phyloP scores from a whole-genome alignment of 139 green algal genomes.

The Chlorella sp. region DNA sequence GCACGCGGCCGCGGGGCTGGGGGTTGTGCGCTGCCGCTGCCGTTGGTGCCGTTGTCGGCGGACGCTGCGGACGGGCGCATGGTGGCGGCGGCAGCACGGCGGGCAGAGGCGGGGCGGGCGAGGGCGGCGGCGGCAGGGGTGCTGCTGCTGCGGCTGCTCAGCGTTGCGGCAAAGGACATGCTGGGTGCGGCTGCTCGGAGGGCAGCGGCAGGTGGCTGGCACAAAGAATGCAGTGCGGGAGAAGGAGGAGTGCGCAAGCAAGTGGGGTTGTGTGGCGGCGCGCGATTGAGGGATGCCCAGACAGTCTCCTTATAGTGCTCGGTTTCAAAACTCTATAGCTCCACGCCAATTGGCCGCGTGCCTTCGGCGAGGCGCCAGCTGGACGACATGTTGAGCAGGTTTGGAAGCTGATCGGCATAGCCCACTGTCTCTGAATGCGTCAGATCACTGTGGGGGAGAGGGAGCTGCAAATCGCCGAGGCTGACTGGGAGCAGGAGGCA shows the following conservation, averaged over 20 bases:
- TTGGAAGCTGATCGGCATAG: neutral
- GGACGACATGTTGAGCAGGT: neutral
- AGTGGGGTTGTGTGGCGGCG: too few species aligned
- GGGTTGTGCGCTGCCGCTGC: neutral
- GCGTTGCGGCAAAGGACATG: neutral
- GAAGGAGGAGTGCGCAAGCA: too few species aligned
- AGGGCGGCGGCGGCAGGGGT: neutral
- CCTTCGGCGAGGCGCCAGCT: neutral
- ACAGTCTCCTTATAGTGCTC: too few species aligned
- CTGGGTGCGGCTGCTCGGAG: neutral
- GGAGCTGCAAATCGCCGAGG: neutral
- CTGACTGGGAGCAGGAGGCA: constrained; percentile 30
- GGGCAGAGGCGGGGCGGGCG: neutral
- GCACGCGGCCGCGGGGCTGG: neutral
- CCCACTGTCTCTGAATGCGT: neutral
- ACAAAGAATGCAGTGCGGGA: too few species aligned
- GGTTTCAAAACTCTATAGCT: too few species aligned
- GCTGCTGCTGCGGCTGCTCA: neutral
- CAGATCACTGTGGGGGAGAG: neutral
- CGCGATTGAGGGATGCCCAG: too few species aligned
- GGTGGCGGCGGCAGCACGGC: neutral
- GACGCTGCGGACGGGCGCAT: neutral
- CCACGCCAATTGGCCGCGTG: too few species aligned
- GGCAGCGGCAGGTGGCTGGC: too few species aligned
- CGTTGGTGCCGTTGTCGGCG: neutral